Conservation (phyloP, 2,329 filamentous ascomycete species). For the Phialemonium atrogriseum region DNA sequence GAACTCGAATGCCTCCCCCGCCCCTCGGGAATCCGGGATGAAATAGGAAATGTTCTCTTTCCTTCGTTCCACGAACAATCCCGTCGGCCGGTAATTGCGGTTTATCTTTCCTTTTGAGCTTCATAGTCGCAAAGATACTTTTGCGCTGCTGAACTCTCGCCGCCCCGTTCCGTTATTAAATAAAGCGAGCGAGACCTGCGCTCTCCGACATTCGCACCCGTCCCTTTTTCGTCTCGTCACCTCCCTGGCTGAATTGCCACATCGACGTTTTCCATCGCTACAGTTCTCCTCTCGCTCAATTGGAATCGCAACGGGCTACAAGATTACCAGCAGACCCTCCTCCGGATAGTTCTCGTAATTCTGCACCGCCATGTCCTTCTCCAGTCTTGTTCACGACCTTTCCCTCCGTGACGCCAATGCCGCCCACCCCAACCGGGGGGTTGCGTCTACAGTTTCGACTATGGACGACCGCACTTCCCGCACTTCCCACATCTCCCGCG, state of each 20-base stretch:
- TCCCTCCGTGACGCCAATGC: constrained; percentile 46
- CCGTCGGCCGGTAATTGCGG: not conserved
- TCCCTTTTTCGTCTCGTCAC: not conserved
- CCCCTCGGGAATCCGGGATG: not conserved
- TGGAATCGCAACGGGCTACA: not conserved
- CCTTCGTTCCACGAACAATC: not conserved
- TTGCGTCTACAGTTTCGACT: constrained; percentile 36
- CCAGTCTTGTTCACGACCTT: constrained; percentile 57
- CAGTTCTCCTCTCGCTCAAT: not conserved
- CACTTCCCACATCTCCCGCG: constrained; percentile 52
- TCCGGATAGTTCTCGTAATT: not conserved
- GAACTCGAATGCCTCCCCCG: not conserved
- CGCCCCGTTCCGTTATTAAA: no score
- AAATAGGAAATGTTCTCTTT: not conserved
- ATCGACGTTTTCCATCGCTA: not conserved
- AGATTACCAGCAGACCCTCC: not conserved
- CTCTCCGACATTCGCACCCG: not conserved
- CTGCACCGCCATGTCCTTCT: constrained; percentile 50
- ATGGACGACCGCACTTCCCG: constrained; percentile 51
- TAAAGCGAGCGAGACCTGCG: not conserved
- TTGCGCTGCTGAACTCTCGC: no score
- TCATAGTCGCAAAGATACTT: no score
- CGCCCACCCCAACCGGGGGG: constrained; percentile 37
- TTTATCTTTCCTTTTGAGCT: not conserved
- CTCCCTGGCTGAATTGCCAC: constrained; percentile 2